phyloP scores from a whole-genome alignment of 352 stramenopile genomes.

The Globisporangium nagaii region DNA sequence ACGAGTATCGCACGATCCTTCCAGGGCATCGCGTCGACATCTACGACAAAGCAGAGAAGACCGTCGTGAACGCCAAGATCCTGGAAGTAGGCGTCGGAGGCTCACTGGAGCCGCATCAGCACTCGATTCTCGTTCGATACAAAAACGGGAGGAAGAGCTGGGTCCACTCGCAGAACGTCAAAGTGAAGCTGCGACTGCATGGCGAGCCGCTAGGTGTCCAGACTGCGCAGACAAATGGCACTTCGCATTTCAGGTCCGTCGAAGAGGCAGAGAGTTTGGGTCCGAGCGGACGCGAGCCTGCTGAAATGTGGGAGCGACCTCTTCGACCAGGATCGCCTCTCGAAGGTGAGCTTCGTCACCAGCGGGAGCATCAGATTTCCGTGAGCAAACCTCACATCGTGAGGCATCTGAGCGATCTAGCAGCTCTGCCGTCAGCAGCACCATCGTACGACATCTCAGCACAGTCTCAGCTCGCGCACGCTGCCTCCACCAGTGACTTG shows the following conservation, averaged over 20 bases:
- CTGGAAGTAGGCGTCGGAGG: constrained; percentile 6
- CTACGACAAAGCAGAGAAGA: constrained; percentile 17
- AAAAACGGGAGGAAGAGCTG: constrained; percentile 23
- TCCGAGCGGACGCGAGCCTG: background rate
- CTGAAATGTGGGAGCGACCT: background rate
- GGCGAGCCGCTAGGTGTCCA: constrained; percentile 1
- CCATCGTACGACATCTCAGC: background rate
- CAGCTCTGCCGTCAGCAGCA: background rate
- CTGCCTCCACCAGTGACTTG: background rate
- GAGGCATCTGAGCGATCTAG: background rate
- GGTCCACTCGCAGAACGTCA: constrained; percentile 17
- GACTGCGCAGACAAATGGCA: background rate
- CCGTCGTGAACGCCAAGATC: constrained; percentile 19
- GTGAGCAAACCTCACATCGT: background rate
- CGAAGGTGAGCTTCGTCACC: background rate
- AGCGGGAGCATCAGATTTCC: background rate
- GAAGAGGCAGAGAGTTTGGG: background rate
- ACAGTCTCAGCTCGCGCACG: background rate
- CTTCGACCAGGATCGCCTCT: background rate
- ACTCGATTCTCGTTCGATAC: constrained; percentile 18
- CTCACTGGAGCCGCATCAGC: constrained; percentile 3
- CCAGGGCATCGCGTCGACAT: constrained; percentile 22
- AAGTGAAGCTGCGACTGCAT: constrained; percentile 24
- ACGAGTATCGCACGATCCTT: constrained; percentile 13
- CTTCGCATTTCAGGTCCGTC: too few species aligned